Conservation (phyloP, 2,329 filamentous ascomycete genomes). For the Fusarium humuli region DNA sequence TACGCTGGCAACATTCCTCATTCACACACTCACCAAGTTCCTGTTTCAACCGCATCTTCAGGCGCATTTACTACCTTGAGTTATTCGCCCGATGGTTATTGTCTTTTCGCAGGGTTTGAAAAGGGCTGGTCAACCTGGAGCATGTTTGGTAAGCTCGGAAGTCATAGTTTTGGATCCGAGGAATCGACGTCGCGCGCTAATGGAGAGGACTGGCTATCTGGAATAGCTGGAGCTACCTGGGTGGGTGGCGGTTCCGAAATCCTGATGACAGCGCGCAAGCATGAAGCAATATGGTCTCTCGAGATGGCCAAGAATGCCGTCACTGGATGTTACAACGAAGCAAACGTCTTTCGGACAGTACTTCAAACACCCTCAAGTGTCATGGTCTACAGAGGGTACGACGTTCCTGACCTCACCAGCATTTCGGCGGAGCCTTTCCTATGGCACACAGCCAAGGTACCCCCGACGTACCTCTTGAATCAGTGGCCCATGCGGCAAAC, state of each 20-base stretch:
- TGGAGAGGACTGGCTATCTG: conserved; percentile 85
- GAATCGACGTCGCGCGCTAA: conserved; percentile 72
- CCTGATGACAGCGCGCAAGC: conserved; percentile 75
- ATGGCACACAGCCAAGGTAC: conserved; percentile 95
- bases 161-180: conserved; percentile 83
- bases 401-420: conserved; percentile 88
- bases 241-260: conserved; percentile 89
- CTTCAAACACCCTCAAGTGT: conserved; percentile 89
- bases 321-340: conserved; percentile 88
- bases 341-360: conserved; percentile 89
- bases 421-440: conserved; percentile 91
- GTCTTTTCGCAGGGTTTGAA: conserved; percentile 92
- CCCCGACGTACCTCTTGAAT: conserved; percentile 83
- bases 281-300: conserved; percentile 85
- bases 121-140: conserved; percentile 97
- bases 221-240: conserved; percentile 84
- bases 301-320: conserved; percentile 96
- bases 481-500: conserved; percentile 94
- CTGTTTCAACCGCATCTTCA: conserved; percentile 74
- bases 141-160: conserved; percentile 92
- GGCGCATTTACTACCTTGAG: conserved; percentile 79
- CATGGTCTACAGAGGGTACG: conserved; percentile 93
- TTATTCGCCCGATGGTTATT: conserved; percentile 97
- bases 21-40: conserved; percentile 81
- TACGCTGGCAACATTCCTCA: conserved; percentile 92